Evolutionary conservation across 352 stramenopile species (phyloP).

Genomic region (Phytopythium montanum): DNA sequence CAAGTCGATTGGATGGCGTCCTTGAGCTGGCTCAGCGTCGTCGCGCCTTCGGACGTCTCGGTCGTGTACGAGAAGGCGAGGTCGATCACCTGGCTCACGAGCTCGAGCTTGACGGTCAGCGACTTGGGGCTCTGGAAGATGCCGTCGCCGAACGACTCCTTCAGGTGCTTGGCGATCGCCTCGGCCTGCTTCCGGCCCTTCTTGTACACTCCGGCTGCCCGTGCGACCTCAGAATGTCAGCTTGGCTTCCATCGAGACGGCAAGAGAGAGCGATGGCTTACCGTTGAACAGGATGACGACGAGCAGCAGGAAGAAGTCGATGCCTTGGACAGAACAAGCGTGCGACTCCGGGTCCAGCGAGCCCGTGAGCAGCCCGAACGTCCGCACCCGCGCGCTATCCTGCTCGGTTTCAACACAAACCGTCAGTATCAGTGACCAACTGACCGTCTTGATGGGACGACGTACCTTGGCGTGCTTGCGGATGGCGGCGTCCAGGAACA

Average conservation of each 20-base stretch:
- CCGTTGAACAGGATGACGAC: slow-evolving; percentile 77
- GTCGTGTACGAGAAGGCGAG: slow-evolving; percentile 65
- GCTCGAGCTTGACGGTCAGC: slow-evolving; percentile 47
- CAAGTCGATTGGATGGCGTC: slow-evolving; percentile 47
- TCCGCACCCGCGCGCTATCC: slow-evolving; percentile 65
- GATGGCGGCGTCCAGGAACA: slow-evolving; percentile 74
- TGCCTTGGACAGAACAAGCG: slow-evolving; percentile 64
- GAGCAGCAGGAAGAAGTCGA: slow-evolving; percentile 78
- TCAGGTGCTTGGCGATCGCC: slow-evolving; percentile 65
- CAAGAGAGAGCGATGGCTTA: slow-evolving; percentile 11
- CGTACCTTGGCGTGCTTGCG: slow-evolving; percentile 53
- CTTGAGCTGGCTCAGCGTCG: slow-evolving; percentile 41
- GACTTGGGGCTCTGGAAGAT: slow-evolving; percentile 54
- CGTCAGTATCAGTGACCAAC: not conserved
- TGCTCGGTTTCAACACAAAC: slow-evolving; percentile 4
- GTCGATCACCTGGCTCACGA: slow-evolving; percentile 68
- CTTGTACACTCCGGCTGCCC: slow-evolving; percentile 58
- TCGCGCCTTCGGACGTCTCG: slow-evolving; percentile 31
- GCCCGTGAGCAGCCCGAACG: slow-evolving; percentile 65
- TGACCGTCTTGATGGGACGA: not conserved
- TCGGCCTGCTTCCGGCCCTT: slow-evolving; percentile 63
- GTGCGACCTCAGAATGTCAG: slow-evolving; percentile 4
- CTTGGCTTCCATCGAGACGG: too few relatives aligned
- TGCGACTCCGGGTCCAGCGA: slow-evolving; percentile 74
- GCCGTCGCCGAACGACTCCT: slow-evolving; percentile 63